Evolutionary conservation across 164 flowering plant genomes (phyloP).

Genomic region (Berberis thunbergii): DNA sequence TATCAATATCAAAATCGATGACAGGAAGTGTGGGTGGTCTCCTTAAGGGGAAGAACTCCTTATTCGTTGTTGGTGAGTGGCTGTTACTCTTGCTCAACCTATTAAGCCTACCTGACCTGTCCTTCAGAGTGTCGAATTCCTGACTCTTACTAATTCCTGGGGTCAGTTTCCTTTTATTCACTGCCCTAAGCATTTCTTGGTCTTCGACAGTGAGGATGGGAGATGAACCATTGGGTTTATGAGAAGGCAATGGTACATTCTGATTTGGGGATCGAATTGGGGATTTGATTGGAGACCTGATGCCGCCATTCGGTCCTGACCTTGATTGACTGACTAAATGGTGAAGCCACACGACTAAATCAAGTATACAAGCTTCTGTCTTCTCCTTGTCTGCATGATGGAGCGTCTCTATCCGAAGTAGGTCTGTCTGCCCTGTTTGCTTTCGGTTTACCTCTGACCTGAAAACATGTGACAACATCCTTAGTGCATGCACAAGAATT

Average conservation of each 20-base stretch:
- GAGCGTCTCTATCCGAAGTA: no score
- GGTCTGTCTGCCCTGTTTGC: conserved; percentile 24
- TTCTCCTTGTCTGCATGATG: no score
- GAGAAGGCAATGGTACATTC: conserved; percentile 21
- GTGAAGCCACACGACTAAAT: no score
- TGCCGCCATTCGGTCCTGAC: conserved; percentile 2
- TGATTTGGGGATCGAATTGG: conserved; percentile 71
- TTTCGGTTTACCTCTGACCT: conserved; percentile 74
- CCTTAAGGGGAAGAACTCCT: conserved; percentile 37
- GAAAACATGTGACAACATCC: conserved; percentile 7
- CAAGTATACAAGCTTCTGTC: no score
- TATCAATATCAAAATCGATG: conserved; percentile 12
- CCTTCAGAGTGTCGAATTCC: conserved; percentile 62
- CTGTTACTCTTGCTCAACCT: conserved; percentile 75
- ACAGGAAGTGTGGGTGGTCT: conserved; percentile 47
- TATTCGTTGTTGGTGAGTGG: conserved; percentile 52
- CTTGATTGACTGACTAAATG: no score
- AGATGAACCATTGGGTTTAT: conserved; percentile 24
- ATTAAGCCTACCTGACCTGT: conserved; percentile 29
- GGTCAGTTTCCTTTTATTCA: conserved; percentile 58
- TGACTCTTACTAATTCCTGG: conserved; percentile 95
- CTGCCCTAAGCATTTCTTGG: conserved; percentile 75
- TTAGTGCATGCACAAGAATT: not conserved
- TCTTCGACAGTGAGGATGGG: conserved; percentile 61
- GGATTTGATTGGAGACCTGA: conserved; percentile 72